phyloP scores from a whole-genome alignment of 2,329 filamentous ascomycete species.

The Stachybotrys chlorohalonatus region DNA sequence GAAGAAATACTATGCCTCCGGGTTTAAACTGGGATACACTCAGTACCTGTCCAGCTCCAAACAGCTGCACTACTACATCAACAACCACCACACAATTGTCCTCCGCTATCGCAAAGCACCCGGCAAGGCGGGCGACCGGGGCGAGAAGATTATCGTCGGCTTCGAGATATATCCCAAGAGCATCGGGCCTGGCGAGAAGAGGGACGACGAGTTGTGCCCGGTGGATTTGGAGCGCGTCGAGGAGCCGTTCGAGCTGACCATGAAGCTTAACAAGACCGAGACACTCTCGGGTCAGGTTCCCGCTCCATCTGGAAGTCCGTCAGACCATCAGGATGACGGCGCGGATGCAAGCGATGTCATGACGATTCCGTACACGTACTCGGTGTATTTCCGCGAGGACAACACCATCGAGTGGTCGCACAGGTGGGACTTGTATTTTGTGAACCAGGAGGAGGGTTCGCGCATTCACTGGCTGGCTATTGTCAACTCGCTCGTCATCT shows the following conservation, averaged over 20 bases:
- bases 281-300: conserved; percentile 43
- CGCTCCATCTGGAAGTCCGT: conserved; percentile 19
- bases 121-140: conserved; percentile 56
- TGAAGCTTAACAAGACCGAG: conserved; percentile 52
- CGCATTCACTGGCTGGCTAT: conserved; percentile 85
- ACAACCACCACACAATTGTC: conserved; percentile 84
- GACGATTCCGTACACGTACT: conserved; percentile 78
- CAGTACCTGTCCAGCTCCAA: conserved; percentile 52
- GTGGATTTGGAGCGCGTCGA: conserved; percentile 53
- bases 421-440: conserved; percentile 85
- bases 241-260: conserved; percentile 50
- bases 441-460: conserved; percentile 73
- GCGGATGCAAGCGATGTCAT: conserved; percentile 56
- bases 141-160: conserved; percentile 73
- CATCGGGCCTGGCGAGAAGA: conserved; percentile 50
- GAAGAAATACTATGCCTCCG: conserved; percentile 79
- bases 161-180: conserved; percentile 91
- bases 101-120: conserved; percentile 68
- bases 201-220: conserved; percentile 59
- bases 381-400: conserved; percentile 82
- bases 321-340: conserved; percentile 41
- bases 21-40: conserved; percentile 79
- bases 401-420: conserved; percentile 71
- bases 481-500: conserved; percentile 78
- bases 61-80: conserved; percentile 61